These are phyloP conservation scores for Penicillium nordicum DNA, from an alignment of 2,329 filamentous ascomycete species.

Conservation along the genomic window DNA sequence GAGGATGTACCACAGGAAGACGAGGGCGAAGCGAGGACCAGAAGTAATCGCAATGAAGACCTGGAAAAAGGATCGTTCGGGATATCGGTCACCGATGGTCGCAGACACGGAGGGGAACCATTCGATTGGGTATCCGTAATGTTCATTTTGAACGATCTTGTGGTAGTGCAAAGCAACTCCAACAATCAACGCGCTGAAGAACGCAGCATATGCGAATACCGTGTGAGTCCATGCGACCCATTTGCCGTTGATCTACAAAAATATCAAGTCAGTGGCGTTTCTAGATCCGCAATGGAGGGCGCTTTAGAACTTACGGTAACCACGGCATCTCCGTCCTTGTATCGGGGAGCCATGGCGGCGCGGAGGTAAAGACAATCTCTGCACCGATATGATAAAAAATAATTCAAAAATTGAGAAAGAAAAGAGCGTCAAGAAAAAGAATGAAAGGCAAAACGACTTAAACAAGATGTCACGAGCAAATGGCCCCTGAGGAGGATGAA, in stretches of 20 bases:
- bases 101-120: slow-evolving; percentile 97
- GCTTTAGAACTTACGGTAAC: slow-evolving; percentile 50
- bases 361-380: slow-evolving; percentile 17
- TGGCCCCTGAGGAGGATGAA: slow-evolving; percentile 30
- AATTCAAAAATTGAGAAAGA: slow-evolving; percentile 10
- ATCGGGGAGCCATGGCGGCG: slow-evolving; percentile 57
- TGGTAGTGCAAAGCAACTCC: slow-evolving; percentile 82
- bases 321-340: slow-evolving; percentile 61
- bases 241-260: slow-evolving; percentile 69
- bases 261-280: slow-evolving; percentile 27
- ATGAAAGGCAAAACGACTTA: slow-evolving; percentile 24
- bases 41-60: slow-evolving; percentile 96
- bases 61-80: slow-evolving; percentile 95
- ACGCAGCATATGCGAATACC: slow-evolving; percentile 73
- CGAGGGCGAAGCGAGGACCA: slow-evolving; percentile 84
- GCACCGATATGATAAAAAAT: slow-evolving; percentile 13
- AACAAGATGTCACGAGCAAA: slow-evolving; percentile 19
- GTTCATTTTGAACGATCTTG: slow-evolving; percentile 97
- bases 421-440: slow-evolving; percentile 22
- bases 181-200: slow-evolving; percentile 78
- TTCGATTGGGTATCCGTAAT: slow-evolving; percentile 89
- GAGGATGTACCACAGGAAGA: slow-evolving; percentile 87
- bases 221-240: slow-evolving; percentile 93
- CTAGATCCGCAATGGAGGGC: slow-evolving; percentile 9
- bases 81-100: slow-evolving; percentile 95